Percentiles rank a stretch among this genome's conserved stretches.
Conservation (phyloP, 257 asterid species). For the Nicotiana obtusifolia region DNA sequence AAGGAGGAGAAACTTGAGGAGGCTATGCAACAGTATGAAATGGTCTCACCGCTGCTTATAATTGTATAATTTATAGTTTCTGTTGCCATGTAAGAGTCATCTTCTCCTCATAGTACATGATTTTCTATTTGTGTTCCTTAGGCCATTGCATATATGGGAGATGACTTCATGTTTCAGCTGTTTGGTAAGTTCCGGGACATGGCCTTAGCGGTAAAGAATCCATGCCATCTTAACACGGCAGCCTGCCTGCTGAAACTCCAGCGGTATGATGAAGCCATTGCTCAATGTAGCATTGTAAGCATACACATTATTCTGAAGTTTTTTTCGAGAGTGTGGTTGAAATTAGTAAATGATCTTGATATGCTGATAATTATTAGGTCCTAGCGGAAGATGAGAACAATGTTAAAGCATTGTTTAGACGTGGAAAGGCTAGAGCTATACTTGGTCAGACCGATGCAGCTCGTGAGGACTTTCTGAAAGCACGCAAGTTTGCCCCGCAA, state of each 20-base stretch:
- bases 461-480: slow-evolving; percentile 84
- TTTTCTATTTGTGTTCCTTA: slow-evolving; percentile 19
- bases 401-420: slow-evolving; percentile 78
- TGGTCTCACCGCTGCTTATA: slow-evolving; percentile 40
- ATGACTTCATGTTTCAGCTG: slow-evolving; percentile 97
- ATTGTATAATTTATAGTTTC: not conserved
- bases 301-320: not conserved
- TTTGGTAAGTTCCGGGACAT: slow-evolving; percentile 90
- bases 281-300: slow-evolving; percentile 85
- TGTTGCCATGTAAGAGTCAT: not conserved
- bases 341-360: not conserved
- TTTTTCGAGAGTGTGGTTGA: not conserved
- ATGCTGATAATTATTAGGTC: slow-evolving; percentile 40
- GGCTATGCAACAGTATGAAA: slow-evolving; percentile 97
- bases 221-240: slow-evolving; percentile 94
- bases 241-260: slow-evolving; percentile 89
- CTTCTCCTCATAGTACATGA: not conserved
- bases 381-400: slow-evolving; percentile 80
- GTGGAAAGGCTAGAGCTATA: slow-evolving; percentile 90
- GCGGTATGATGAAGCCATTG: slow-evolving; percentile 84
- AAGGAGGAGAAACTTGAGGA: slow-evolving; percentile 84
- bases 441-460: slow-evolving; percentile 97
- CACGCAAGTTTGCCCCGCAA: slow-evolving; percentile 68
- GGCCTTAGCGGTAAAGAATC: slow-evolving; percentile 97
- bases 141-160: slow-evolving; percentile 99